A percentile compares a stretch with the other conserved stretches of the same genome.
phyloP scores from a whole-genome alignment of 177 flowering plant species.

The Tripterygium wilfordii region DNA sequence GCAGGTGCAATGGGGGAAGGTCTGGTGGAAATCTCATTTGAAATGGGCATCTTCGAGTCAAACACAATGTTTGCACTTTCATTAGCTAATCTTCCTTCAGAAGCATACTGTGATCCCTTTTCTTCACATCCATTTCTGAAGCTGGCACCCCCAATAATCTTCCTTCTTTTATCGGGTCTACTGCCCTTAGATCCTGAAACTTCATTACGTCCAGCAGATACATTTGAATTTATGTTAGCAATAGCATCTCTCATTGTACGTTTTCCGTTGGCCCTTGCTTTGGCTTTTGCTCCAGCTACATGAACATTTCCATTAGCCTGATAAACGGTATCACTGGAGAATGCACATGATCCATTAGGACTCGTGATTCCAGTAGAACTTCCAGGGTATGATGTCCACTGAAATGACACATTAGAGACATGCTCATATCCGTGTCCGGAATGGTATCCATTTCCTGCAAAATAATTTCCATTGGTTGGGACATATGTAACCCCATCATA shows the following conservation, averaged over 20 bases:
- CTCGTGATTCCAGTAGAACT: constrained; percentile 28
- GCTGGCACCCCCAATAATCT: constrained; percentile 27
- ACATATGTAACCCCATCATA: constrained; percentile 38
- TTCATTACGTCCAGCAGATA: constrained; percentile 11
- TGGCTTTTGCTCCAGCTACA: constrained; percentile 20
- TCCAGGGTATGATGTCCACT: constrained; percentile 50
- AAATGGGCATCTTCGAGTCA: constrained; percentile 17
- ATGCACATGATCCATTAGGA: constrained; percentile 26
- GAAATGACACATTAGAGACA: constrained; percentile 47
- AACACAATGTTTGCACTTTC: constrained; percentile 24
- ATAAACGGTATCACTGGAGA: constrained; percentile 20
- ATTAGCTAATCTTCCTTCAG: constrained; percentile 25
- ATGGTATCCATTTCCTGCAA: constrained; percentile 41
- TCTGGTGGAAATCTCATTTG: constrained; percentile 25
- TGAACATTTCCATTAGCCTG: constrained; percentile 29
- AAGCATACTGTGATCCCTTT: constrained; percentile 14
- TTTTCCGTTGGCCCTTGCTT: constrained; percentile 18
- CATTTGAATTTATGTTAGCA: constrained; percentile 15
- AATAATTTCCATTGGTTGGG: constrained; percentile 29
- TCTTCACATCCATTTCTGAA: constrained; percentile 27
- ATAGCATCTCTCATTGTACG: constrained; percentile 7
- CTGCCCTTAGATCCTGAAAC: constrained; percentile 15
- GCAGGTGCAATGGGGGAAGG: constrained; percentile 35
- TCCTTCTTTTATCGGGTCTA: constrained; percentile 51
- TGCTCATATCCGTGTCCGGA: constrained; percentile 50